Conservation (phyloP, 2,329 filamentous ascomycete species). For the Cladosporium velox region DNA sequence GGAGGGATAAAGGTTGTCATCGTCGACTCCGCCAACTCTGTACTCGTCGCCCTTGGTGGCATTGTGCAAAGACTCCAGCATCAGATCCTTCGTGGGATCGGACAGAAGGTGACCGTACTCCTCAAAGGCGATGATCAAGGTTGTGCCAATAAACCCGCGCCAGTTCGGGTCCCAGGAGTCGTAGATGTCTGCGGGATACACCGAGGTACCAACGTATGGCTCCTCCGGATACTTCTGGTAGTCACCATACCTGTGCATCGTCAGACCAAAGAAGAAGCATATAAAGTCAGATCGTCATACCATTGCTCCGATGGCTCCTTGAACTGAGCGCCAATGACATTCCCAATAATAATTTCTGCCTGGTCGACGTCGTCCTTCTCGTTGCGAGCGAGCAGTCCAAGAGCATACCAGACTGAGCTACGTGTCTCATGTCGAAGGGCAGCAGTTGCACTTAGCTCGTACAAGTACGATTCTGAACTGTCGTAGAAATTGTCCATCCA, state of each 20-base stretch:
- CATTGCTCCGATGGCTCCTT: conserved; percentile 57
- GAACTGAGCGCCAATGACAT: conserved; percentile 56
- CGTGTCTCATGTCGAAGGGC: conserved; percentile 60
- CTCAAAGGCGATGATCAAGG: conserved; percentile 60
- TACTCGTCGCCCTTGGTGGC: conserved; percentile 62
- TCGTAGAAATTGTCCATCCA: conserved; percentile 58
- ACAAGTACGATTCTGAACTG: conserved; percentile 54
- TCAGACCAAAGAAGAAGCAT: conserved; percentile 22
- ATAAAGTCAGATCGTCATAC: conserved; percentile 38
- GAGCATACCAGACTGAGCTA: conserved; percentile 60
- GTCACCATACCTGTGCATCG: conserved; percentile 45
- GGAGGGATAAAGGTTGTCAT: conserved; percentile 63
- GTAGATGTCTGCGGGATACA: conserved; percentile 56
- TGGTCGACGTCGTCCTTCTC: conserved; percentile 51
- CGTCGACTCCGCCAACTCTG: conserved; percentile 60
- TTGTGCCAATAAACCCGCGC: conserved; percentile 63
- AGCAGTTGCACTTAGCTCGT: conserved; percentile 48
- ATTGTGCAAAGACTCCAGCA: conserved; percentile 58
- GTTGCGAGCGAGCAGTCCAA: conserved; percentile 60
- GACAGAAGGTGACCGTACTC: conserved; percentile 56
- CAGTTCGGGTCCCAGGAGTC: conserved; percentile 65
- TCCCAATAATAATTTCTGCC: conserved; percentile 57
- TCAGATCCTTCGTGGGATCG: conserved; percentile 43
- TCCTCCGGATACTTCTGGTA: conserved; percentile 60
- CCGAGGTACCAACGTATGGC: conserved; percentile 55